Percentiles rank a stretch among this genome's conserved stretches.
Conservation (phyloP, 1,139 yeast species). For the Magnusiomyces fungicola region DNA sequence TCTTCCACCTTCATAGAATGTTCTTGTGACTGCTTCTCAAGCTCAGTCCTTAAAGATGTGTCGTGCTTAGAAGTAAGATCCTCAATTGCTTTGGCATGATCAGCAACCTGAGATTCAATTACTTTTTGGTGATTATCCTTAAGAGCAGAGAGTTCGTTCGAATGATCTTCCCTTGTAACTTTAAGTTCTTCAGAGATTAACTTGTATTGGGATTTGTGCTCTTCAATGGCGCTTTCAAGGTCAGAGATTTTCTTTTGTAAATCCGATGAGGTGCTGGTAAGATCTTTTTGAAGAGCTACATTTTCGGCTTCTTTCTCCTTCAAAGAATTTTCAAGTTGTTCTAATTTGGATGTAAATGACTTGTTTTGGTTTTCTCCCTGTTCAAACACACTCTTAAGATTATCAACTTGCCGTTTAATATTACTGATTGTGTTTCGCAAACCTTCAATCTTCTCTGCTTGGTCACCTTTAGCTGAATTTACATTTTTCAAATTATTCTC, state of each 20-base stretch:
- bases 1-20: conserved; percentile 11
- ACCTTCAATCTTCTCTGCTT: conserved; percentile 18
- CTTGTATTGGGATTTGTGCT: background rate
- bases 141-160: background rate
- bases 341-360: background rate
- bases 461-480: conserved; percentile 9
- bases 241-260: conserved; percentile 6
- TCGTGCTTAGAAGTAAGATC: conserved; percentile 17
- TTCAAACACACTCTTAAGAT: conserved; percentile 21
- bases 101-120: conserved; percentile 4
- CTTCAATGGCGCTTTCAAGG: conserved; percentile 1
- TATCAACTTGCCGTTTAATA: conserved; percentile 17
- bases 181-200: background rate
- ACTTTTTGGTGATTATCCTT: conserved; percentile 5
- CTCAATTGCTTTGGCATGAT: conserved; percentile 29
- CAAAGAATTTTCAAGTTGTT: background rate
- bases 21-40: conserved; percentile 4
- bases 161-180: background rate
- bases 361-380: conserved; percentile 2
- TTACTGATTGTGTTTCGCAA: conserved; percentile 17
- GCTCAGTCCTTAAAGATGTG: conserved; percentile 14
- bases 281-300: conserved; percentile 6
- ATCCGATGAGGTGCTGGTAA: conserved; percentile 6
- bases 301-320: conserved; percentile 3
- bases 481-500: conserved; percentile 5